Conservation (phyloP, 2,329 filamentous ascomycete genomes). For the Aspergillus fischeri region DNA sequence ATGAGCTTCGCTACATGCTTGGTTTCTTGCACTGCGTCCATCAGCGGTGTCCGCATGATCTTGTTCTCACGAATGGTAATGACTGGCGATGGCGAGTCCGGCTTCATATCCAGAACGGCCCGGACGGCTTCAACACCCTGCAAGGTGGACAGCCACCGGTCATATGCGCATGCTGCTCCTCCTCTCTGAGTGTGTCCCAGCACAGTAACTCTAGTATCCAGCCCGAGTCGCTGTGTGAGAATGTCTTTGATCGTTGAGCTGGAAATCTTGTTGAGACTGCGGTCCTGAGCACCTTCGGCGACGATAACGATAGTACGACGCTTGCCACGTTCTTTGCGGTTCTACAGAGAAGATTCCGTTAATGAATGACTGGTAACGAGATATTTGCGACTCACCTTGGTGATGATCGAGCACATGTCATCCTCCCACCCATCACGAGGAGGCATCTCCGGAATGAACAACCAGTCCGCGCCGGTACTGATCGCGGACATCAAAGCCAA, state of each 20-base stretch:
- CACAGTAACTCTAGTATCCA: constrained; percentile 92
- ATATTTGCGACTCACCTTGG: constrained; percentile 50
- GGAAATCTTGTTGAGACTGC: constrained; percentile 76
- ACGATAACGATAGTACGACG: constrained; percentile 97
- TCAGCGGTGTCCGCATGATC: constrained; percentile 82
- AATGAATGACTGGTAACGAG: neutral
- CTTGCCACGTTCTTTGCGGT: constrained; percentile 77
- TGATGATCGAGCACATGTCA: constrained; percentile 77
- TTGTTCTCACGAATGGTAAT: constrained; percentile 98
- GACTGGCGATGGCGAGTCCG: constrained; percentile 85
- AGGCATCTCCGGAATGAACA: constrained; percentile 95
- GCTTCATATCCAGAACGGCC: constrained; percentile 82
- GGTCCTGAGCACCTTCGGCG: constrained; percentile 88
- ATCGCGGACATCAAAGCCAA: constrained; percentile 94
- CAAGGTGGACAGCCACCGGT: constrained; percentile 85
- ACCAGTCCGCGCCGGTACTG: constrained; percentile 89
- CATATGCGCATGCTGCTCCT: constrained; percentile 86
- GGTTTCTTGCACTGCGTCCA: constrained; percentile 83
- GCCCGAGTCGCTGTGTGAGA: constrained; percentile 71
- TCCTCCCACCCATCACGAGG: constrained; percentile 82
- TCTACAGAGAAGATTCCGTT: constrained; percentile 49
- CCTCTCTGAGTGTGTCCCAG: constrained; percentile 97
- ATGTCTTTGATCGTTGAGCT: constrained; percentile 80
- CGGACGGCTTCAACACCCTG: constrained; percentile 94
- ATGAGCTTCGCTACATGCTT: constrained; percentile 81